These are phyloP conservation scores for Agaricus sinodeliciosus DNA, from an alignment of 768 basidiomycete genomes.

Conservation along the genomic window DNA sequence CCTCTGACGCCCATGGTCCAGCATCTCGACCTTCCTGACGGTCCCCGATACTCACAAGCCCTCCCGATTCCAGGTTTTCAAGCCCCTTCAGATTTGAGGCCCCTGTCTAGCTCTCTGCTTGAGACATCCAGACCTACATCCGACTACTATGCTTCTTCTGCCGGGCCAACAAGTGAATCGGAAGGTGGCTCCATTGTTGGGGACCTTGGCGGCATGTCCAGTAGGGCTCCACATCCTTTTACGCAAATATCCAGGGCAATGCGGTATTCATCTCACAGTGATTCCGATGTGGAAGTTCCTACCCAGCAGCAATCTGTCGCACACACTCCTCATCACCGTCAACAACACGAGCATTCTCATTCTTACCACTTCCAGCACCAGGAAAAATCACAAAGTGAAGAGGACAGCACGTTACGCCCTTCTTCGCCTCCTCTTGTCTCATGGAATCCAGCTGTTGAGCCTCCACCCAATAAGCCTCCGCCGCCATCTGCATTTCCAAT, in stretches of 20 bases:
- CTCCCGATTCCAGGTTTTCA: slow-evolving; percentile 55
- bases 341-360: slow-evolving; percentile 13
- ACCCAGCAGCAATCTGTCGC: neutral
- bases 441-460: slow-evolving; percentile 81
- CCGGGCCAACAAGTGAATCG: slow-evolving; percentile 8
- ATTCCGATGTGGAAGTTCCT: neutral
- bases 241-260: slow-evolving; percentile 10
- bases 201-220: neutral
- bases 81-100: slow-evolving; percentile 57
- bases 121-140: slow-evolving; percentile 28
- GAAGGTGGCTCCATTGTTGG: neutral
- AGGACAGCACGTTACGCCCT: slow-evolving; percentile 24
- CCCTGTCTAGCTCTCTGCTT: slow-evolving; percentile 45
- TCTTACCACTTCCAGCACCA: slow-evolving; percentile 18
- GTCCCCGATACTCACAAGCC: slow-evolving; percentile 38
- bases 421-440: slow-evolving; percentile 56
- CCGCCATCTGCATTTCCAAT: slow-evolving; percentile 55
- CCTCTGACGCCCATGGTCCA: slow-evolving; percentile 34
- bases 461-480: slow-evolving; percentile 63
- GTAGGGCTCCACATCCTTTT: slow-evolving; percentile 11
- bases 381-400: slow-evolving; percentile 14
- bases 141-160: slow-evolving; percentile 10
- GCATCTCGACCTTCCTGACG: slow-evolving; percentile 21
- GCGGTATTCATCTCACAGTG: neutral
- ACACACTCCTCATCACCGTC: slow-evolving; percentile 9